phyloP scores from a whole-genome alignment of 2,329 filamentous ascomycete species.

The Bipolaris oryzae region DNA sequence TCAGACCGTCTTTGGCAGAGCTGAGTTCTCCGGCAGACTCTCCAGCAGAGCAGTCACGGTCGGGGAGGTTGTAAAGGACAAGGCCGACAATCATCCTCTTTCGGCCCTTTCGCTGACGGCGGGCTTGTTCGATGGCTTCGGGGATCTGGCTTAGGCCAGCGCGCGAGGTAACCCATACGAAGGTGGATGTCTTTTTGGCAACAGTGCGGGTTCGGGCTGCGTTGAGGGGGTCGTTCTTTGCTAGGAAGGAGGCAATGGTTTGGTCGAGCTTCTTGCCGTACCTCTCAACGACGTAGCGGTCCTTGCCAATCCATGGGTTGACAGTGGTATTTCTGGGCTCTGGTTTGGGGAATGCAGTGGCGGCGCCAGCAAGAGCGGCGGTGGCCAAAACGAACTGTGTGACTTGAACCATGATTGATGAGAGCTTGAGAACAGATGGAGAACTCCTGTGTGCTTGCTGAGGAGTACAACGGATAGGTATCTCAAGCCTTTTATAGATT shows the following conservation, averaged over 20 bases:
- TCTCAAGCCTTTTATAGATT: constrained; percentile 15
- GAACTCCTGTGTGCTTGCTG: constrained; percentile 5
- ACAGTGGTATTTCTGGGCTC: constrained; percentile 14
- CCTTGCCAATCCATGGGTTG: constrained; percentile 33
- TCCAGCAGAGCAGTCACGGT: constrained; percentile 80
- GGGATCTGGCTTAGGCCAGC: constrained; percentile 27
- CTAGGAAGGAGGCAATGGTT: constrained; percentile 31
- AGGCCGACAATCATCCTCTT: constrained; percentile 35
- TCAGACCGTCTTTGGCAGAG: constrained; percentile 59
- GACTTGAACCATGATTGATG: constrained; percentile 33
- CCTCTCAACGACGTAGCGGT: constrained; percentile 29
- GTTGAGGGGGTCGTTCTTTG: constrained; percentile 33
- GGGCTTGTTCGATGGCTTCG: constrained; percentile 30
- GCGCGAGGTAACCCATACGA: constrained; percentile 35
- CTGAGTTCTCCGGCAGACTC: constrained; percentile 83
- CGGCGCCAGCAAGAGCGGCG: constrained; percentile 24
- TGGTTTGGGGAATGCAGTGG: constrained; percentile 20
- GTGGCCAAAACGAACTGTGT: constrained; percentile 32
- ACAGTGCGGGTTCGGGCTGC: constrained; percentile 37
- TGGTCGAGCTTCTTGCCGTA: constrained; percentile 37
- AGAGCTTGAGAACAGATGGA: constrained; percentile 1
- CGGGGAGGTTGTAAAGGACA: constrained; percentile 92
- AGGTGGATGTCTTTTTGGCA: constrained; percentile 34
- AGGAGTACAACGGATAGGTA: constrained; percentile 10
- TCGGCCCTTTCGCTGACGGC: constrained; percentile 23